These are phyloP conservation scores for Trypanosoma cruzi DNA, from an alignment of 208 protist genomes.

Conservation along the genomic window DNA sequence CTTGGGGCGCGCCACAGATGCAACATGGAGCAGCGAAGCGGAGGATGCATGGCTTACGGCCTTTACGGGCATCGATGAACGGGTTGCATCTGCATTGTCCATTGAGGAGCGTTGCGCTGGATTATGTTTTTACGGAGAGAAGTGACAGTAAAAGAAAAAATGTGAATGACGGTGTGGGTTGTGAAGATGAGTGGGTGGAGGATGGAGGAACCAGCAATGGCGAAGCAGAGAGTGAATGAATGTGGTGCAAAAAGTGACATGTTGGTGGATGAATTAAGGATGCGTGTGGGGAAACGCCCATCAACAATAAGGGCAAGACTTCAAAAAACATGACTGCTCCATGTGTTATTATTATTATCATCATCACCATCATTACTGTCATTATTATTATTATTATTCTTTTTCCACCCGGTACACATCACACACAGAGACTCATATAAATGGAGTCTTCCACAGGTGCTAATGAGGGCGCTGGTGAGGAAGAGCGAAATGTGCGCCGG, in stretches of 20 bases:
- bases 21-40: slow-evolving; percentile 85
- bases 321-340: not conserved
- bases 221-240: not conserved
- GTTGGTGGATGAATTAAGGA: not conserved
- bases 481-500: slow-evolving; percentile 9
- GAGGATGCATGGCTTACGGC: slow-evolving; percentile 94
- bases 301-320: not conserved
- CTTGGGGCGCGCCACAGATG: slow-evolving; percentile 93
- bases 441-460: slow-evolving; percentile 9
- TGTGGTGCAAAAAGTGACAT: not conserved
- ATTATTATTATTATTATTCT: too few species aligned
- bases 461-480: slow-evolving; percentile 1
- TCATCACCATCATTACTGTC: too few species aligned
- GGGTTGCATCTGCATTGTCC: slow-evolving; percentile 93
- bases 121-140: slow-evolving; percentile 29
- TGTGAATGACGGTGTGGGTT: not conserved
- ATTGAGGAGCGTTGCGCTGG: slow-evolving; percentile 35
- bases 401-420: slow-evolving; percentile 4
- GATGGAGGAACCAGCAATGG: not conserved
- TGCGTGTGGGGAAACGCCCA: not conserved
- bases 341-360: too few species aligned
- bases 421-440: not conserved
- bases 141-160: too few species aligned
- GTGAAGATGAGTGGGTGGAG: not conserved
- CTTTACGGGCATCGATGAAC: slow-evolving; percentile 94